phyloP scores from a whole-genome alignment of 495 filamentous ascomycete species.

The Hyaloscypha hepaticicola region DNA sequence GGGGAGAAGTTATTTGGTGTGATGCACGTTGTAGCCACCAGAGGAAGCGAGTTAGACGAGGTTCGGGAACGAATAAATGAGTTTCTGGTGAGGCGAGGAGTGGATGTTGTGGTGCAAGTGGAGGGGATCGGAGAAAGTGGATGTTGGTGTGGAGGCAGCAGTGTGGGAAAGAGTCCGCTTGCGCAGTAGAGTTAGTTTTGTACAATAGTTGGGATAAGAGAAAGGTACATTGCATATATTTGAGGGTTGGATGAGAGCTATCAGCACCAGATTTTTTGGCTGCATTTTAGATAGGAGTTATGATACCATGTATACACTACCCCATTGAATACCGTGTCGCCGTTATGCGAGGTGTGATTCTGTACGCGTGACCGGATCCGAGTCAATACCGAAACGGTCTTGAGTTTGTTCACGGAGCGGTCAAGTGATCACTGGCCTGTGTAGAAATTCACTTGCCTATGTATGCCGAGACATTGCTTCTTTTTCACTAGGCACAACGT shows the following conservation, averaged over 20 bases:
- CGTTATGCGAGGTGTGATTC: too few relatives aligned
- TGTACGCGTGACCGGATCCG: too few relatives aligned
- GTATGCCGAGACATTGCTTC: too few relatives aligned
- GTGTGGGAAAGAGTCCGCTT: not conserved
- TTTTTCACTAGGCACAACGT: too few relatives aligned
- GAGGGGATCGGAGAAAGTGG: slow-evolving; percentile 73
- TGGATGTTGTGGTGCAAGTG: slow-evolving; percentile 72
- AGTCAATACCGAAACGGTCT: too few relatives aligned
- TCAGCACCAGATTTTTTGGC: too few relatives aligned
- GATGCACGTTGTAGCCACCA: slow-evolving; percentile 75
- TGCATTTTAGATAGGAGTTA: not conserved
- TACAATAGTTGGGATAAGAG: not conserved
- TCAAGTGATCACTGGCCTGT: too few relatives aligned
- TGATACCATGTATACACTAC: not conserved
- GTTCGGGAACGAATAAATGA: slow-evolving; percentile 64
- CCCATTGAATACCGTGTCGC: too few relatives aligned
- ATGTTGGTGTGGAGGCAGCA: slow-evolving; percentile 70
- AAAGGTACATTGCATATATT: not conserved
- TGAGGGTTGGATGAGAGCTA: not conserved
- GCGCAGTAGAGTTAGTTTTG: not conserved
- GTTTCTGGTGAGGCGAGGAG: slow-evolving; percentile 58
- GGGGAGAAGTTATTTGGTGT: slow-evolving; percentile 64
- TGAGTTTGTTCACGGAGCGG: too few relatives aligned
- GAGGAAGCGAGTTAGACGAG: slow-evolving; percentile 70
- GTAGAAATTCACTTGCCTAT: too few relatives aligned